Evolutionary conservation across 2,329 filamentous ascomycete species (phyloP).

Genomic region (Onygenales sp.): DNA sequence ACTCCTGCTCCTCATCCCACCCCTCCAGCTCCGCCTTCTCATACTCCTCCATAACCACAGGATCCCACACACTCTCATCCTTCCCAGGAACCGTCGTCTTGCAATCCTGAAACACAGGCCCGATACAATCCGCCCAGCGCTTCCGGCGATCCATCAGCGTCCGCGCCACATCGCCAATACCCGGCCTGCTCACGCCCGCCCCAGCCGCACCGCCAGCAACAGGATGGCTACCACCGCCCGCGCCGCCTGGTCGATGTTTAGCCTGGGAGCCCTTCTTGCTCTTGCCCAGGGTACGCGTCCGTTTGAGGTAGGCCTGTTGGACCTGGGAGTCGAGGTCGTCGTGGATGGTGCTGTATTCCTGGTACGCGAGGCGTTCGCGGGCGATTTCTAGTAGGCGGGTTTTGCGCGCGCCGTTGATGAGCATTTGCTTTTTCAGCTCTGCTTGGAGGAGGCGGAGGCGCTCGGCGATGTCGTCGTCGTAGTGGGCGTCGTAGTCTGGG

Average conservation of each 20-base stretch:
- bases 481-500: constrained; percentile 79
- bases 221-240: constrained; percentile 58
- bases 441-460: constrained; percentile 77
- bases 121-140: constrained; percentile 85
- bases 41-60: constrained; percentile 60
- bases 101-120: constrained; percentile 80
- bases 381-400: constrained; percentile 76
- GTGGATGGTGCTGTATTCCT: constrained; percentile 93
- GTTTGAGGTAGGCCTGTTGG: constrained; percentile 89
- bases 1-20: constrained; percentile 73
- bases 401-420: constrained; percentile 86
- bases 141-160: constrained; percentile 84
- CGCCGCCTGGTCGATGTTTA: constrained; percentile 50
- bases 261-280: constrained; percentile 75
- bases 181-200: constrained; percentile 39
- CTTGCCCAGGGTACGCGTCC: constrained; percentile 88
- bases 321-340: constrained; percentile 95
- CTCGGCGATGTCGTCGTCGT: constrained; percentile 88
- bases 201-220: constrained; percentile 28
- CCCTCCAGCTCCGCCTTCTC: constrained; percentile 68
- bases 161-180: constrained; percentile 81
- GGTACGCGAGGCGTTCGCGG: constrained; percentile 86
- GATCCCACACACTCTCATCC: constrained; percentile 65
- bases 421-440: constrained; percentile 70
- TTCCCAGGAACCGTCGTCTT: constrained; percentile 61